Percentiles rank a stretch among this genome's conserved stretches.
Conservation (phyloP, 805 yeast species). For the Hanseniaspora occidentalis region DNA sequence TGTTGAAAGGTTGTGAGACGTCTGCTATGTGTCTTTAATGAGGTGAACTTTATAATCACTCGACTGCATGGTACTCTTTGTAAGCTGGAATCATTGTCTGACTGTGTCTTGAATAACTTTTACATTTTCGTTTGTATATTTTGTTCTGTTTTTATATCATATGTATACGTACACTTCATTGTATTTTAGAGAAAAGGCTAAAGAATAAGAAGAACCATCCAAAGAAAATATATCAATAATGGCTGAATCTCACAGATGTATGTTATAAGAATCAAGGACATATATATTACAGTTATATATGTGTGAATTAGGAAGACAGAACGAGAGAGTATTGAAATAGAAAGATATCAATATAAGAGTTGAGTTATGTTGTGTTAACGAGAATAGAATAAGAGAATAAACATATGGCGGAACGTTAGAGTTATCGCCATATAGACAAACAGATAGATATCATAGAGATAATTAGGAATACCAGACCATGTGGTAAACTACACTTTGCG, state of each 20-base stretch:
- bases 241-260: conserved; percentile 98
- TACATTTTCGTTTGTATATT: neutral
- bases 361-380: neutral
- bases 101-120: too few species aligned
- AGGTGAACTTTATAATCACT: too few species aligned
- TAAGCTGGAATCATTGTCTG: too few species aligned
- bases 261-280: conserved; percentile 37
- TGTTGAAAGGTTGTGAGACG: too few species aligned
- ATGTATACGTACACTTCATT: too few species aligned
- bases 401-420: neutral
- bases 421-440: neutral
- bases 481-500: too few species aligned
- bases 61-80: too few species aligned
- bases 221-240: conserved; percentile 31
- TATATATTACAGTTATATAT: too few species aligned
- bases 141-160: neutral
- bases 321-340: too few species aligned
- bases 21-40: too few species aligned
- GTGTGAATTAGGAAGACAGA: neutral
- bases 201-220: conserved; percentile 1
- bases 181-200: too few species aligned
- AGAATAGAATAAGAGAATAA: neutral
- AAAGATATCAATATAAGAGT: neutral
- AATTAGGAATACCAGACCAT: neutral
- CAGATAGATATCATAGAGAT: neutral